Evolutionary conservation across 768 basidiomycete genomes (phyloP).

Genomic region (Tricholoma sp.): DNA sequence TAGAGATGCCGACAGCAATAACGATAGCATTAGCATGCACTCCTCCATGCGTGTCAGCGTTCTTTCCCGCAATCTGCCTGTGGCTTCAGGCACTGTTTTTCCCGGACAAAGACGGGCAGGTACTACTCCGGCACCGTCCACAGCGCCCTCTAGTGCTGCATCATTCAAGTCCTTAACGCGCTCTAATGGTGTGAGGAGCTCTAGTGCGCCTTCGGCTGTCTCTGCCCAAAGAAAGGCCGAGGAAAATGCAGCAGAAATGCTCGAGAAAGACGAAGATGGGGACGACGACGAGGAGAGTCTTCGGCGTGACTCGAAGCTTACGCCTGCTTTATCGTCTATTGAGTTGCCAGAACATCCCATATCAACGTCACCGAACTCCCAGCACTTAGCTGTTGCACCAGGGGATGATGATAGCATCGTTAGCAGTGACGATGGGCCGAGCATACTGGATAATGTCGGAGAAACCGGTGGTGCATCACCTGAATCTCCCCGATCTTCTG

Average conservation of each 20-base stretch:
- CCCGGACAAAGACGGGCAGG: constrained; percentile 4
- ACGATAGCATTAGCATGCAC: constrained; percentile 34
- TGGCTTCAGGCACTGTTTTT: constrained; percentile 2
- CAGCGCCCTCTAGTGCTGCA: constrained; percentile 20
- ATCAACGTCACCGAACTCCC: constrained; percentile 12
- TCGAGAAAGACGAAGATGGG: constrained; percentile 18
- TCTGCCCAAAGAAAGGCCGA: neutral
- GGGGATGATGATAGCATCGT: constrained; percentile 9
- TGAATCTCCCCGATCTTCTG: neutral
- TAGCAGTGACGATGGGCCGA: constrained; percentile 6
- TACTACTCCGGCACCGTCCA: constrained; percentile 5
- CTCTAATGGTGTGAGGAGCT: constrained; percentile 23
- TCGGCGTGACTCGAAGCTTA: constrained; percentile 71
- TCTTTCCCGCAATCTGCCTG: constrained; percentile 27
- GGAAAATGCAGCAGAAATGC: neutral
- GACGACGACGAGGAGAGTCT: constrained; percentile 24
- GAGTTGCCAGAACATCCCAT: constrained; percentile 10
- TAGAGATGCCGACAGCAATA: constrained; percentile 36
- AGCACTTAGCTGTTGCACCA: constrained; percentile 20
- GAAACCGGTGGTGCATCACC: neutral
- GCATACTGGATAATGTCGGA: neutral
- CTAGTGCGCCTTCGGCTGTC: constrained; percentile 7
- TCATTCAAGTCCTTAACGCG: constrained; percentile 45
- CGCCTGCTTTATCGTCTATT: constrained; percentile 34
- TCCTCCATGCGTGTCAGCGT: constrained; percentile 38